These are phyloP conservation scores for Hordeum vulgare DNA, from an alignment of 176 grass and related monocot species.

Conservation along the genomic window MorexV3_pseudomolecules_assembly NC_058518.1:414700369-414700868, in stretches of 20 bases:
- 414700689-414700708: too few species aligned
- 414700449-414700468: neutral
- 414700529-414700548: neutral
- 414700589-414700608: neutral
- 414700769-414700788: too few species aligned
- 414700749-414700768: too few species aligned
- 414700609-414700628: neutral
- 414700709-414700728: too few species aligned
- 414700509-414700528: neutral
- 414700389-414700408: slow-evolving; percentile 19
- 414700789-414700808: too few species aligned
- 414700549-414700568: neutral
- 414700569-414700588: neutral
- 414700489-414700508: neutral
- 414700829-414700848: too few species aligned
- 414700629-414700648: neutral
- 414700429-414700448: neutral
- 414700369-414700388: slow-evolving; percentile 86
- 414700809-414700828: too few species aligned
- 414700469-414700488: neutral
- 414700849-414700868: too few species aligned
- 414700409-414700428: neutral
- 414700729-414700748: too few species aligned
- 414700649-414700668: too few species aligned
- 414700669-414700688: too few species aligned